These are phyloP conservation scores for Copromyces sp. DNA, from an alignment of 495 filamentous ascomycete genomes.

Conservation along the genomic window DNA sequence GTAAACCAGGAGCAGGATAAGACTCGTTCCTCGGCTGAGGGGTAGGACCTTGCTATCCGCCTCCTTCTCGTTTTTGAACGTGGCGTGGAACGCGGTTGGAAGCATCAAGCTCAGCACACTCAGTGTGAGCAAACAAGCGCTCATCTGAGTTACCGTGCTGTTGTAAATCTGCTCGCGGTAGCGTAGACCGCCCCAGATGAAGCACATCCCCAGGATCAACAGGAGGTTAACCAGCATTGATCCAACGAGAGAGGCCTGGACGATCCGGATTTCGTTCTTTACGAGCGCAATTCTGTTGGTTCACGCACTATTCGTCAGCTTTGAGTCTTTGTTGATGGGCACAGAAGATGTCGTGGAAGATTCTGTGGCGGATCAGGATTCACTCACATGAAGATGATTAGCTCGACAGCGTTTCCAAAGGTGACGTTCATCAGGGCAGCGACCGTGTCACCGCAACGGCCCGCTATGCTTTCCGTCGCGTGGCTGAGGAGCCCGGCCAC, in stretches of 20 bases:
- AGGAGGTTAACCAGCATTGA: conserved; percentile 81
- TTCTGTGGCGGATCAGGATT: neutral
- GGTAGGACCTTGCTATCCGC: conserved; percentile 62
- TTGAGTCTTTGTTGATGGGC: conserved; percentile 11
- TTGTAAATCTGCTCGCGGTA: conserved; percentile 91
- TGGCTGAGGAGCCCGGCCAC: conserved; percentile 69
- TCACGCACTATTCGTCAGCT: neutral
- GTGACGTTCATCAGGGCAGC: conserved; percentile 79
- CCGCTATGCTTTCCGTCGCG: conserved; percentile 75
- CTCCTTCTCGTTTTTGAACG: conserved; percentile 46
- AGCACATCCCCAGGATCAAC: conserved; percentile 82
- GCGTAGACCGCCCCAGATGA: conserved; percentile 71
- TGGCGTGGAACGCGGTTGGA: conserved; percentile 75
- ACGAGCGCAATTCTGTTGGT: conserved; percentile 13
- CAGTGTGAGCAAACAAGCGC: conserved; percentile 76
- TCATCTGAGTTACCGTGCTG: conserved; percentile 88
- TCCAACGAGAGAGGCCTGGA: conserved; percentile 79
- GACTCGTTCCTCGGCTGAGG: conserved; percentile 78
- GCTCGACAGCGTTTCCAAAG: conserved; percentile 82
- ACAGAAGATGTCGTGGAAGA: neutral
- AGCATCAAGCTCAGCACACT: conserved; percentile 65
- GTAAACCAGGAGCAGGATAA: conserved; percentile 74
- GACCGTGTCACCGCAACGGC: conserved; percentile 66
- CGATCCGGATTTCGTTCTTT: conserved; percentile 73
- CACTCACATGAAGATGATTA: conserved; percentile 60